A percentile compares a stretch with the other conserved stretches of the same genome.
Evolutionary conservation across 2,329 filamentous ascomycete species (phyloP).

Genomic region (Sphaceloma murrayae): DNA sequence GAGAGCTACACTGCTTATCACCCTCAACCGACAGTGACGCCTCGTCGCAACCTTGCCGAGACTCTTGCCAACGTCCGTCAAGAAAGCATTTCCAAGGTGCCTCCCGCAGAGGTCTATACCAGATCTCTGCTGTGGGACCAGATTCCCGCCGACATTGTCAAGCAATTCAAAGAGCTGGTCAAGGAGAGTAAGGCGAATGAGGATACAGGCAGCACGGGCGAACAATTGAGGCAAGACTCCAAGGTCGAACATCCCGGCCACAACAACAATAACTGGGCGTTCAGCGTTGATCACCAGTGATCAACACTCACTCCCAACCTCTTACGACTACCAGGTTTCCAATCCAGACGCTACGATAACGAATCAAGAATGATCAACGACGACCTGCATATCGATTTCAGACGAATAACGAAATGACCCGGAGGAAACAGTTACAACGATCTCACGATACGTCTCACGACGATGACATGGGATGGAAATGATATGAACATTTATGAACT

Average conservation of each 20-base stretch:
- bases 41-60: slow-evolving; percentile 61
- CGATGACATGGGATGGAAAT: slow-evolving; percentile 10
- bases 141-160: slow-evolving; percentile 83
- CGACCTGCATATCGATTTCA: slow-evolving; percentile 2
- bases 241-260: slow-evolving; percentile 6
- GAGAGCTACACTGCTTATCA: neutral
- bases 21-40: slow-evolving; percentile 32
- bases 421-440: slow-evolving; percentile 12
- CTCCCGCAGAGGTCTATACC: slow-evolving; percentile 81
- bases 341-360: neutral
- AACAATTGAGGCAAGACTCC: slow-evolving; percentile 5
- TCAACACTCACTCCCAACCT: neutral
- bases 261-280: neutral
- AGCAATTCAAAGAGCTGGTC: slow-evolving; percentile 86
- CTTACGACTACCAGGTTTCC: neutral
- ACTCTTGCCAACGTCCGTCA: slow-evolving; percentile 69
- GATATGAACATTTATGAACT: neutral
- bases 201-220: neutral
- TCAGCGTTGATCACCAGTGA: neutral
- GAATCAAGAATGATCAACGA: slow-evolving; percentile 9
- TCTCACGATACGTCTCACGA: slow-evolving; percentile 15
- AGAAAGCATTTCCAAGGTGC: slow-evolving; percentile 38
- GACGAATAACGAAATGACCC: slow-evolving; percentile 7
- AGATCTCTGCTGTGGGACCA: slow-evolving; percentile 89
- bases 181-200: slow-evolving; percentile 49